phyloP scores from a whole-genome alignment of 2,329 filamentous ascomycete genomes.

The Monosporascus sp. region DNA sequence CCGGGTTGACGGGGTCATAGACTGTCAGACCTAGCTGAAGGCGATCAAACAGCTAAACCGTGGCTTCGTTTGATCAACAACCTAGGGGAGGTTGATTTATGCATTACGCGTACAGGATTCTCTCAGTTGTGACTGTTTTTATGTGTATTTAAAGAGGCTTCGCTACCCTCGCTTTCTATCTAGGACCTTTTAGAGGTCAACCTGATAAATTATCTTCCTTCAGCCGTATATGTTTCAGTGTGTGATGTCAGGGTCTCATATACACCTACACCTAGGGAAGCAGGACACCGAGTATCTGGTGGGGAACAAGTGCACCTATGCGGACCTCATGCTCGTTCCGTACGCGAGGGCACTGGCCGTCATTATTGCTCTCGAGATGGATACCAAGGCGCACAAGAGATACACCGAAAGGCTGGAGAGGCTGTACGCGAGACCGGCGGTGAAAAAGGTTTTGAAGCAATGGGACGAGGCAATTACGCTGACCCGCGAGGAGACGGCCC shows the following conservation, averaged over 20 bases:
- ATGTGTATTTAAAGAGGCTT: too few species aligned
- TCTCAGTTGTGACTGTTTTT: too few species aligned
- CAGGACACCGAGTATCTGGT: neutral
- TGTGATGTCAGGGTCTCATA: too few species aligned
- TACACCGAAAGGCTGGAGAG: neutral
- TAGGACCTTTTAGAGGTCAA: too few species aligned
- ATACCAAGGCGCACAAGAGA: neutral
- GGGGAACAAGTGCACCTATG: neutral
- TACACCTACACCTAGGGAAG: neutral
- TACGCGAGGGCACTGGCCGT: neutral
- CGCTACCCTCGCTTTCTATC: too few species aligned
- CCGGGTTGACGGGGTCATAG: conserved; percentile 26
- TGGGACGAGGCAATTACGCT: neutral
- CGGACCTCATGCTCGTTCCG: neutral
- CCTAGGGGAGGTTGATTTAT: too few species aligned
- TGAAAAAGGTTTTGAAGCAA: neutral
- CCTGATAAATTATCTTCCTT: too few species aligned
- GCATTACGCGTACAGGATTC: too few species aligned
- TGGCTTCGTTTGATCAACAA: too few species aligned
- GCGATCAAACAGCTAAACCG: too few species aligned
- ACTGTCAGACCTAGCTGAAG: too few species aligned
- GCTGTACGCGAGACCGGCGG: neutral
- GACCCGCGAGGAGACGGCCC: neutral
- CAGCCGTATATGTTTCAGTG: too few species aligned
- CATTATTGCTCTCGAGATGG: neutral